Evolutionary conservation across 805 yeast species (phyloP).

Genomic region (Metschnikowia bowlesiae): DNA sequence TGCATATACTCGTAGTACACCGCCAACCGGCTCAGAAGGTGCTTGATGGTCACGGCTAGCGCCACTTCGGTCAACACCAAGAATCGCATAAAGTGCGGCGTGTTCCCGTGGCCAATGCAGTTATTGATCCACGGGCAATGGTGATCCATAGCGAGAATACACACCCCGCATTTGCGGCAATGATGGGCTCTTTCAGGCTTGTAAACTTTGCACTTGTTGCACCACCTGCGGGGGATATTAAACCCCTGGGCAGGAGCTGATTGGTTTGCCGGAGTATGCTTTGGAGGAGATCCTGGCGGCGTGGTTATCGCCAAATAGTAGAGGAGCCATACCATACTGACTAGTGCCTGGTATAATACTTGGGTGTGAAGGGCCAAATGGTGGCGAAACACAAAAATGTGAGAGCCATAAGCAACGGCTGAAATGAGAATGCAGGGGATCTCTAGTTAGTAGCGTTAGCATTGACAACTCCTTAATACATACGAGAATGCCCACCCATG

Average conservation of each 20-base stretch:
- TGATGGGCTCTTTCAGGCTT: constrained; percentile 88
- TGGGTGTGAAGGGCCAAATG: constrained; percentile 39
- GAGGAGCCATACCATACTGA: constrained; percentile 66
- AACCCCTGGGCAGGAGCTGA: background rate
- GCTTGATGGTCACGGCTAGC: constrained; percentile 43
- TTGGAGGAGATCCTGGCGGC: constrained; percentile 51
- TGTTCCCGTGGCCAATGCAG: constrained; percentile 77
- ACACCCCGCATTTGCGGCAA: constrained; percentile 68
- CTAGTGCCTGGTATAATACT: constrained; percentile 41
- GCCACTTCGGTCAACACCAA: constrained; percentile 58
- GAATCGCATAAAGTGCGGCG: constrained; percentile 78
- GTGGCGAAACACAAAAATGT: constrained; percentile 48
- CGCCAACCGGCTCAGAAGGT: constrained; percentile 37
- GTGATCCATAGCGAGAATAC: constrained; percentile 90
- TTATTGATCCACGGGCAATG: constrained; percentile 92
- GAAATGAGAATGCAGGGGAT: constrained; percentile 63
- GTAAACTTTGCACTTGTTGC: constrained; percentile 63
- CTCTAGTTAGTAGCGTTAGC: constrained; percentile 25
- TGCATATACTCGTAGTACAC: constrained; percentile 46
- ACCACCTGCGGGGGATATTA: constrained; percentile 49
- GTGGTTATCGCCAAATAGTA: constrained; percentile 64
- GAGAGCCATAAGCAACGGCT: constrained; percentile 58
- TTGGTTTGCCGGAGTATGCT: constrained; percentile 22
- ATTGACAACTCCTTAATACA: background rate
- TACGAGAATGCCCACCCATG: constrained; percentile 17